Conservation (phyloP, 495 filamentous ascomycete genomes). For the Hypomontagnella monticulosa region DNA sequence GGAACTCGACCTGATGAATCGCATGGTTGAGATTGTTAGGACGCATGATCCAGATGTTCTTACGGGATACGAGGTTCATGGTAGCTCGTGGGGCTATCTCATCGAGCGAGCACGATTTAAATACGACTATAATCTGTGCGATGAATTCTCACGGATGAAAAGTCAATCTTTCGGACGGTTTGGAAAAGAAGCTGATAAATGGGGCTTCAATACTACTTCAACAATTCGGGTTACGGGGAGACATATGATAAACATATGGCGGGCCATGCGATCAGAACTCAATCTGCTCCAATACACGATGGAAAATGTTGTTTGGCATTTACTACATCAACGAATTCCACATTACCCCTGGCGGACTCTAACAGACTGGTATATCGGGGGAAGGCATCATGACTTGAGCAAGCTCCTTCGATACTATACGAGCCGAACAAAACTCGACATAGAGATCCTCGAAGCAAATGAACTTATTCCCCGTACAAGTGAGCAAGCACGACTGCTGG, state of each 20-base stretch:
- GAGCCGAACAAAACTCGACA: slow-evolving; percentile 78
- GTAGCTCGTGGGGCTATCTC: slow-evolving; percentile 91
- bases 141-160: slow-evolving; percentile 90
- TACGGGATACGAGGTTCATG: slow-evolving; percentile 95
- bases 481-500: slow-evolving; percentile 92
- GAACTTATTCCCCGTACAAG: slow-evolving; percentile 90
- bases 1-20: slow-evolving; percentile 84
- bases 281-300: slow-evolving; percentile 93
- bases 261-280: slow-evolving; percentile 91
- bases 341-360: slow-evolving; percentile 83
- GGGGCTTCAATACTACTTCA: slow-evolving; percentile 92
- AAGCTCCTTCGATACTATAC: slow-evolving; percentile 84
- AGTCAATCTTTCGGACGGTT: slow-evolving; percentile 80
- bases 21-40: slow-evolving; percentile 87
- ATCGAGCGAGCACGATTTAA: slow-evolving; percentile 87
- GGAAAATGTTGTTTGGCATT: slow-evolving; percentile 96
- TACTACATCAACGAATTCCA: slow-evolving; percentile 89
- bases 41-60: slow-evolving; percentile 89
- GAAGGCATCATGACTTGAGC: slow-evolving; percentile 70
- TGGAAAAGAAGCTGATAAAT: slow-evolving; percentile 85
- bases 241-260: slow-evolving; percentile 97
- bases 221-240: slow-evolving; percentile 88
- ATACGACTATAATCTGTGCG: slow-evolving; percentile 89
- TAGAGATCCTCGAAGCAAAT: slow-evolving; percentile 91
- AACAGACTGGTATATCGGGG: slow-evolving; percentile 80